Base-by-base conservation (phyloP, 352 stramenopile genomes). In the Phytopythium helicoides region DNA sequence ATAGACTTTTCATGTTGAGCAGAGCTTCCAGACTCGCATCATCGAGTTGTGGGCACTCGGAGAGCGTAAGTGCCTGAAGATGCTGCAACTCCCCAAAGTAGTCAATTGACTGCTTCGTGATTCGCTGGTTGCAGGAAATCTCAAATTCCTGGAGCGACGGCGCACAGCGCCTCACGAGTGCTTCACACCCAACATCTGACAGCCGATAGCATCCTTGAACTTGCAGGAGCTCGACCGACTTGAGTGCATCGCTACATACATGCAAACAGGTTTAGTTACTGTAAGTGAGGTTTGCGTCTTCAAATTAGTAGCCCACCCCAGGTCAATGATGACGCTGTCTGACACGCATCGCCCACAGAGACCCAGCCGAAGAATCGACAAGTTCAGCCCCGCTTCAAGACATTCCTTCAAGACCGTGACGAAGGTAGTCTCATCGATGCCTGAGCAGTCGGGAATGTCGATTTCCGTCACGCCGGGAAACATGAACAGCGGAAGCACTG, bases 81-180 rank as follows among this genome's bases (percentile, higher is more conserved):
- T 87, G 68, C 42, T 84, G 49, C 9, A 91, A 68, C 39, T 89
- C 79, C 25, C 75, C 67, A 47, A 92, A 85, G 38, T 83, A 86
- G 48, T 87, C 69, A 36, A 94, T 88, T 14, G 81, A 86, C 34
- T 71, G 60, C 19, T 85, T 76, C 6, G 75, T 89, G 60, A 94
- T 89, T 0, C 83, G 81, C 49, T 94, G 83, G 58, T 94, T 92
- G 53, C 83, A 92, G 28, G 76, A 89, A 7, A 94, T 64, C 58
- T 90, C 79, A 41, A 94, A 86, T 38, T 73, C 59, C 31, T 89
- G 72, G 7, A 94, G 58, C 42, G 79, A 89, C 19, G 81, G 81
- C 10, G 79, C 77, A 47, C 83, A 92, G 6, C 68, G 79, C 15
- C 75, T 73, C 28, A 92, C 79, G 1, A 92, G 61, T 2, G 70